Evolutionary conservation across 345 rosid species (phyloP).

Genomic region (Syzygium aromaticum): DNA sequence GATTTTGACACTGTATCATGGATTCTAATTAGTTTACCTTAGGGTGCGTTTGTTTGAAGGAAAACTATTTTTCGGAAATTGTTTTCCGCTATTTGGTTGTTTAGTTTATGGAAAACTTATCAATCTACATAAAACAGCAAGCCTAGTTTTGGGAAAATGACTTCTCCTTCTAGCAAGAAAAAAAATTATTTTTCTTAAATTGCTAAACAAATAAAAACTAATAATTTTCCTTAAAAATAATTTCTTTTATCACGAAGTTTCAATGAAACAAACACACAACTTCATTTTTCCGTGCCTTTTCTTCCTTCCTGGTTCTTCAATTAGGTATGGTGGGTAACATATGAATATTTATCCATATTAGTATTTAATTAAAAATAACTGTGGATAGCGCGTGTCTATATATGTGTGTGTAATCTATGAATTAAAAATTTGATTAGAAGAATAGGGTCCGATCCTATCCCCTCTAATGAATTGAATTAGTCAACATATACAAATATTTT

Average conservation of each 20-base stretch:
- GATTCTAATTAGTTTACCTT: background rate
- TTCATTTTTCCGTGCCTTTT: background rate
- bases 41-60: background rate
- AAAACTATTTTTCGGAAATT: too few relatives aligned
- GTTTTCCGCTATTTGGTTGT: background rate
- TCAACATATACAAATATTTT: background rate
- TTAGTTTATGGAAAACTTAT: background rate
- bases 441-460: background rate
- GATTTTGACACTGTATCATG: background rate
- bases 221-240: background rate
- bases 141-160: background rate
- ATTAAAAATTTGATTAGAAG: background rate
- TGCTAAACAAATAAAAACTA: background rate
- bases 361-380: background rate
- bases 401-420: background rate
- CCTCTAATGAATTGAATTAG: background rate
- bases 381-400: background rate
- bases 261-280: background rate
- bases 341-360: background rate
- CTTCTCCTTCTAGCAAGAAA: background rate
- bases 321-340: background rate
- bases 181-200: background rate
- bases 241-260: background rate
- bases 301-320: background rate
- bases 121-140: background rate